phyloP scores from a whole-genome alignment of 805 yeast genomes.

The Kregervanrija delftensis region DNA sequence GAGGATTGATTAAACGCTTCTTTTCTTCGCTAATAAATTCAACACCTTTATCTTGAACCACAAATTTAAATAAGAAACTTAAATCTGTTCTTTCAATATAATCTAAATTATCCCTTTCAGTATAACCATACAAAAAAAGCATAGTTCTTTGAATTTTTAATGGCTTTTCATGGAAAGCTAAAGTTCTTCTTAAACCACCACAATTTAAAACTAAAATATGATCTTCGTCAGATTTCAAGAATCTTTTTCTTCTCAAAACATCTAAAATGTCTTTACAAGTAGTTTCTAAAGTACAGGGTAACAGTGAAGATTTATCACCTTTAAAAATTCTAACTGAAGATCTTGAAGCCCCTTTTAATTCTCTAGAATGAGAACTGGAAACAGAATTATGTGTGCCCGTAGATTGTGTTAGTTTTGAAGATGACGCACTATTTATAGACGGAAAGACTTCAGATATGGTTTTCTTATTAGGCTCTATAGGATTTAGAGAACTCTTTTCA shows the following conservation, averaged over 20 bases:
- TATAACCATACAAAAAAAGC: slow-evolving; percentile 69
- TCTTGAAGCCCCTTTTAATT: slow-evolving; percentile 25
- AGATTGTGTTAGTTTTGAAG: slow-evolving; percentile 5
- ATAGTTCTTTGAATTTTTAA: slow-evolving; percentile 69
- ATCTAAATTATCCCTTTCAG: slow-evolving; percentile 66
- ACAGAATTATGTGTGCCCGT: slow-evolving; percentile 12
- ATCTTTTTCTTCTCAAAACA: slow-evolving; percentile 70
- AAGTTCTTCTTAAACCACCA: slow-evolving; percentile 68
- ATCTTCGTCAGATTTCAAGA: slow-evolving; percentile 61
- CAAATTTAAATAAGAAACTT: slow-evolving; percentile 75
- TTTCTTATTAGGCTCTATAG: no score
- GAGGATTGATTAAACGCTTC: slow-evolving; percentile 47
- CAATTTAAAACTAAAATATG: slow-evolving; percentile 69
- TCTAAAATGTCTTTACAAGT: slow-evolving; percentile 69
- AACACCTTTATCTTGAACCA: slow-evolving; percentile 64
- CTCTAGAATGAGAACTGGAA: slow-evolving; percentile 13
- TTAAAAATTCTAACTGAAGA: slow-evolving; percentile 63
- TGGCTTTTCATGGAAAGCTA: slow-evolving; percentile 70
- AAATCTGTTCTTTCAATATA: slow-evolving; percentile 81
- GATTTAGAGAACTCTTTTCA: no score
- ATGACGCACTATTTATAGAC: not conserved
- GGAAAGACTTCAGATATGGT: no score
- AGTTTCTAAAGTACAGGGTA: slow-evolving; percentile 72
- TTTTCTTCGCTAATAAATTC: slow-evolving; percentile 26
- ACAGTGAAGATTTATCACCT: slow-evolving; percentile 73